phyloP scores from a whole-genome alignment of 164 flowering plant genomes.

The Houttuynia cordata region DNA sequence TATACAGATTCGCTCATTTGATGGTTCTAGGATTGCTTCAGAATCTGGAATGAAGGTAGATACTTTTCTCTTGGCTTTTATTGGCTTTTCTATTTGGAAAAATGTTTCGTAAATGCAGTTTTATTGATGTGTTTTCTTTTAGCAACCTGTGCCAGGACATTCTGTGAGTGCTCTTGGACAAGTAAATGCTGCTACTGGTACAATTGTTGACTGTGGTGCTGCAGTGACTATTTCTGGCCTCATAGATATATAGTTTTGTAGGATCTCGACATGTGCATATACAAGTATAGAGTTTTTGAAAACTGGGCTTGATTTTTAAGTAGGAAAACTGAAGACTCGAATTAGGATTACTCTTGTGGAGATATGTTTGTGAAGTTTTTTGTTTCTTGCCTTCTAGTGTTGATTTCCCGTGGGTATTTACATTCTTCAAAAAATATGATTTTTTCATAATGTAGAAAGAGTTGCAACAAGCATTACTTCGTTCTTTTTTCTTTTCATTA shows the following conservation, averaged over 20 bases:
- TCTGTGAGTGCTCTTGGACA: background rate
- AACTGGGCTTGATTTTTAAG: no score
- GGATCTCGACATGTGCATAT: background rate
- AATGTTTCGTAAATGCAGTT: background rate
- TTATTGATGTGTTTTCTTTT: background rate
- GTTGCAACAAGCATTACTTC: no score
- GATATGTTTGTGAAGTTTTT: no score
- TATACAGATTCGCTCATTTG: constrained; percentile 47
- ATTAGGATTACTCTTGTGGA: no score
- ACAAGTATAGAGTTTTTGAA: background rate
- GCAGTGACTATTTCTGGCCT: constrained; percentile 1
- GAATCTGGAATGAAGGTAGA: constrained; percentile 45
- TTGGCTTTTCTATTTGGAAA: background rate
- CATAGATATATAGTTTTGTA: background rate
- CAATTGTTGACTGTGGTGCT: constrained; percentile 7
- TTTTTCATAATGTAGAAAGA: no score
- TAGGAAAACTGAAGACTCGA: no score
- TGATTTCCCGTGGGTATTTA: no score
- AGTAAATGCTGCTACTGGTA: constrained; percentile 5
- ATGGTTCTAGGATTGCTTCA: constrained; percentile 38
- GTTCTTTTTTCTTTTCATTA: background rate
- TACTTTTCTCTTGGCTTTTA: background rate
- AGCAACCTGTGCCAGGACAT: constrained; percentile 3
- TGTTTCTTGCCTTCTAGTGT: no score
- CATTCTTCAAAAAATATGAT: no score